phyloP scores from a whole-genome alignment of 106 monocot genomes.

The Apostasia ramifera region DNA sequence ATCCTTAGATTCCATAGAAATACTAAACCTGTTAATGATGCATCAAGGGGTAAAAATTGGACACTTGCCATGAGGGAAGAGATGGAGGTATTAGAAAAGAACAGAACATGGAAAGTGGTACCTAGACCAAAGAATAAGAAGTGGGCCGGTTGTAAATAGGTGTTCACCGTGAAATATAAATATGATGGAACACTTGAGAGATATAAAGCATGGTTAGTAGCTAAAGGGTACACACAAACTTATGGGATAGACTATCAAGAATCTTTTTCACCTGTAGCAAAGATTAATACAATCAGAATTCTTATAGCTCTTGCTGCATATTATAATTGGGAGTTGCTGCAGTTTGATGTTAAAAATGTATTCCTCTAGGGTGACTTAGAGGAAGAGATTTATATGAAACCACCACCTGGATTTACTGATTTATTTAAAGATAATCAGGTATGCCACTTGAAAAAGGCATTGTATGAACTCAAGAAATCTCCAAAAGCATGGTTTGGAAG shows the following conservation, averaged over 20 bases:
- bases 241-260: constrained; percentile 2
- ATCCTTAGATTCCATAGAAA: neutral
- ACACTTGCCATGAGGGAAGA: neutral
- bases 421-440: neutral
- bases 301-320: neutral
- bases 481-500: too few species aligned
- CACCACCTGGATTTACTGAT: neutral
- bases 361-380: too few species aligned
- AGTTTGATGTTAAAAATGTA: too few species aligned
- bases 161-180: neutral
- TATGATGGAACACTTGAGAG: constrained; percentile 1
- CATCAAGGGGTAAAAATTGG: too few species aligned
- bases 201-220: too few species aligned
- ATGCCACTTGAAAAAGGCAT: neutral
- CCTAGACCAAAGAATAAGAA: neutral
- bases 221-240: neutral
- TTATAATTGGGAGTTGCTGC: too few species aligned
- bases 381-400: too few species aligned
- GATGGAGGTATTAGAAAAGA: neutral
- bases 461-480: neutral
- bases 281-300: neutral
- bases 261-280: neutral
- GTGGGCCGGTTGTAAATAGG: neutral
- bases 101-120: neutral
- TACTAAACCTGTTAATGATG: neutral